These are phyloP conservation scores for Komagataea norvegica DNA, from an alignment of 1,139 yeast species.

Conservation along the genomic window DNA sequence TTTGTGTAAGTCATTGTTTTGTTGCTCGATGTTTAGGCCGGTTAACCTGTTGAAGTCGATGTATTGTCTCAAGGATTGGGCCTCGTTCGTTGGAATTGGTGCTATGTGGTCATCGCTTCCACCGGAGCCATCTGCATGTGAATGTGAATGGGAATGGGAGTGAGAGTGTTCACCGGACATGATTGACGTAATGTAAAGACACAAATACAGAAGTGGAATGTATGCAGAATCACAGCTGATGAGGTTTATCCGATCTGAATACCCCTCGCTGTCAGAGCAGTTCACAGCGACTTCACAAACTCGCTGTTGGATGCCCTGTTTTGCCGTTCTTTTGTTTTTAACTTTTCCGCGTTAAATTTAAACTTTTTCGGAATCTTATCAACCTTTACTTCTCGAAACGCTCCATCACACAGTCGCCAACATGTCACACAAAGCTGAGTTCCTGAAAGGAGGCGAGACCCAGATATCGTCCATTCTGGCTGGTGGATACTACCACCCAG, in stretches of 20 bases:
- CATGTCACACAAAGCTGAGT: constrained; percentile 59
- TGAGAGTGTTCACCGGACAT: constrained; percentile 36
- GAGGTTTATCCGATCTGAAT: no score
- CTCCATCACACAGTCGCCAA: no score
- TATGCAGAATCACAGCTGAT: no score
- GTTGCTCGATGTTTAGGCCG: constrained; percentile 60
- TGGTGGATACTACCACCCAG: constrained; percentile 92
- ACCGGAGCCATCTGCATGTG: constrained; percentile 29
- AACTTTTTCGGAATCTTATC: no score
- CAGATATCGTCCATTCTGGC: constrained; percentile 75
- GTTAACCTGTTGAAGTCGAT: constrained; percentile 59
- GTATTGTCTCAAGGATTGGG: constrained; percentile 62
- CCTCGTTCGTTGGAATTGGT: constrained; percentile 66
- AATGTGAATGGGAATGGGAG: constrained; percentile 26
- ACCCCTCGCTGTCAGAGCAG: no score
- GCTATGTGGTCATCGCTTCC: constrained; percentile 40
- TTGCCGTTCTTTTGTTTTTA: no score
- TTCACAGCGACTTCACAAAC: no score
- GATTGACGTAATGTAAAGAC: neutral
- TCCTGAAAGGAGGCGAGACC: constrained; percentile 51
- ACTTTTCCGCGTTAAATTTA: no score
- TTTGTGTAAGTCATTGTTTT: constrained; percentile 44
- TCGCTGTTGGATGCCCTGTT: no score
- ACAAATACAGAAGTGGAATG: no score
- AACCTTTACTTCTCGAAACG: no score